Conservation (phyloP, 2,329 filamentous ascomycete species). For the Sclerotinia subarctica region DNA sequence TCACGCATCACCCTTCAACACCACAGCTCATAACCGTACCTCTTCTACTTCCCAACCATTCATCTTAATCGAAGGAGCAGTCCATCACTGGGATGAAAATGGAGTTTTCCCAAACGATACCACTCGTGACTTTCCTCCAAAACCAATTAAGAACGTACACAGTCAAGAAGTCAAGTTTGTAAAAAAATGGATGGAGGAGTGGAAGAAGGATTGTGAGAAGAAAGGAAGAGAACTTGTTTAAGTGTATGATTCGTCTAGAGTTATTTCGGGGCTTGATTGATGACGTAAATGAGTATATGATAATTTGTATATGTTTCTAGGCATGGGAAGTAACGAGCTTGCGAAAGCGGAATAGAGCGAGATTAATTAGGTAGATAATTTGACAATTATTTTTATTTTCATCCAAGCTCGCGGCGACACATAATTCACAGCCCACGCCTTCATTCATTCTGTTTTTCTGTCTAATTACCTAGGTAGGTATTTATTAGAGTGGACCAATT, state of each 20-base stretch:
- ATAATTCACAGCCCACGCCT: no score
- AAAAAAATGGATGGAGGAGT: conserved; percentile 64
- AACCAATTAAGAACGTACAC: conserved; percentile 57
- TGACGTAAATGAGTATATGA: neutral
- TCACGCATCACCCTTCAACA: conserved; percentile 52
- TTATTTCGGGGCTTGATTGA: no score
- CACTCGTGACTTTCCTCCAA: conserved; percentile 50
- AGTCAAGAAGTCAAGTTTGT: conserved; percentile 59
- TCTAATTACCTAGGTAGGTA: no score
- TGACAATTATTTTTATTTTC: no score
- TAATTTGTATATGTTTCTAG: neutral
- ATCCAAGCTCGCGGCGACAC: no score
- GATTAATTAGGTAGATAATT: neutral
- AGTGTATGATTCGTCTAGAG: no score
- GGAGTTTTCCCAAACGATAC: conserved; percentile 64
- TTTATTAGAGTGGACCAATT: no score
- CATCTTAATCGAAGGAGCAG: conserved; percentile 68
- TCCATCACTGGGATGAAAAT: conserved; percentile 81
- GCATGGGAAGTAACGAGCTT: no score
- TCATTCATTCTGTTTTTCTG: no score
- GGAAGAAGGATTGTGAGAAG: conserved; percentile 35
- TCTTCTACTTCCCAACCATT: conserved; percentile 66
- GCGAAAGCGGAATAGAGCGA: no score
- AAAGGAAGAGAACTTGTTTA: neutral
- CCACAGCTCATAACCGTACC: conserved; percentile 51